Conservation (phyloP, 495 filamentous ascomycete species). For the Lasiosphaeris hirsuta region DNA sequence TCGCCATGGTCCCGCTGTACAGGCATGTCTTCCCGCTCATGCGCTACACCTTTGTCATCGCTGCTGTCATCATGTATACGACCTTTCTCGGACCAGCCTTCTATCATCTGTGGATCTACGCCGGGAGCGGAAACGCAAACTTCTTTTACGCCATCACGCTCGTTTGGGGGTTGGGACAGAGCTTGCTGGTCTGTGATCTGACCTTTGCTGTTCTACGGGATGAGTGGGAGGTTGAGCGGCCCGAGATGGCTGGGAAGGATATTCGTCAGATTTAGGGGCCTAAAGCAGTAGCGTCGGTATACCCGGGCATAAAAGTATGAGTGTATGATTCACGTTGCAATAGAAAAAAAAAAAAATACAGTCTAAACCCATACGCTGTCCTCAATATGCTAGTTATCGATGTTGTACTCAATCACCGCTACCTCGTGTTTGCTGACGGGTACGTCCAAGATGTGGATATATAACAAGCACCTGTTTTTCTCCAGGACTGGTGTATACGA, state of each 20-base stretch:
- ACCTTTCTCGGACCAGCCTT: conserved; percentile 89
- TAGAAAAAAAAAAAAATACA: background rate
- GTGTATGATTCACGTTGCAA: conserved; percentile 2
- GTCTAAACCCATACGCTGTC: background rate
- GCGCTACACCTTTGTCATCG: conserved; percentile 87
- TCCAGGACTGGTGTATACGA: too few relatives aligned
- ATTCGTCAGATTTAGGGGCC: conserved; percentile 70
- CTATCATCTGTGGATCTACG: conserved; percentile 98
- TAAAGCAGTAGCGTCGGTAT: background rate
- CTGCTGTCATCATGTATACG: conserved; percentile 78
- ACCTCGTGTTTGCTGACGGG: too few relatives aligned
- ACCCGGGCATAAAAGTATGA: background rate
- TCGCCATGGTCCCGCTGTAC: conserved; percentile 82
- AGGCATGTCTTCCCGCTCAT: conserved; percentile 92
- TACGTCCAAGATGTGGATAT: too few relatives aligned
- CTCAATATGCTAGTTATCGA: too few relatives aligned
- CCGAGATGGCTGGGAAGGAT: conserved; percentile 83
- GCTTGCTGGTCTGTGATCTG: conserved; percentile 72
- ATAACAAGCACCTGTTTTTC: too few relatives aligned
- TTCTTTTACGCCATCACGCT: conserved; percentile 99
- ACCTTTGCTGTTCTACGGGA: conserved; percentile 86
- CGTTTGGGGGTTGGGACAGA: conserved; percentile 89
- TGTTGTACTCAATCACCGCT: too few relatives aligned
- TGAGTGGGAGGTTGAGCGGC: conserved; percentile 90
- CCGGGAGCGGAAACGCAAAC: conserved; percentile 95